phyloP scores from a whole-genome alignment of 768 basidiomycete species.

The Clathrus columnatus region DNA sequence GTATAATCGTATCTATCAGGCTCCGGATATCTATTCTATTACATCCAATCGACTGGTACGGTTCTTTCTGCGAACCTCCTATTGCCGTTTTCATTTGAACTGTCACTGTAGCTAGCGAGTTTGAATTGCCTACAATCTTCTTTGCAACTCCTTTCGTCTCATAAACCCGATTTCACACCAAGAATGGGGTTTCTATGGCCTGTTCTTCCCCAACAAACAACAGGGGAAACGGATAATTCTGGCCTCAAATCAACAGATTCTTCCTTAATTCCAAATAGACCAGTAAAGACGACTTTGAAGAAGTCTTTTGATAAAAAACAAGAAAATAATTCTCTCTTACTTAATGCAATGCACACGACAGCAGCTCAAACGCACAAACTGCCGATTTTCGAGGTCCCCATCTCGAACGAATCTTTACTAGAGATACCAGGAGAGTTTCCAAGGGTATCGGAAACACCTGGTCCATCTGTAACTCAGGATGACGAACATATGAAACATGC shows the following conservation, averaged over 20 bases:
- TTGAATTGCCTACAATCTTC: slow-evolving; percentile 67
- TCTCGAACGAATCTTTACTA: slow-evolving; percentile 16
- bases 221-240: slow-evolving; percentile 13
- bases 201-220: slow-evolving; percentile 33
- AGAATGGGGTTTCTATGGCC: slow-evolving; percentile 83
- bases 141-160: slow-evolving; percentile 59
- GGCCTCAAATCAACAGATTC: neutral
- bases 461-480: slow-evolving; percentile 34
- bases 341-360: slow-evolving; percentile 75
- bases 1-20: slow-evolving; percentile 83
- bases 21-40: slow-evolving; percentile 76
- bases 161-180: slow-evolving; percentile 77
- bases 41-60: slow-evolving; percentile 76
- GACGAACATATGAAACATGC: slow-evolving; percentile 33
- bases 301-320: slow-evolving; percentile 35
- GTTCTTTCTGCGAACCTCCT: neutral
- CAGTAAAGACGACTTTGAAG: slow-evolving; percentile 12
- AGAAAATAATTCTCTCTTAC: slow-evolving; percentile 59
- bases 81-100: neutral
- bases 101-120: slow-evolving; percentile 47
- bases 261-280: neutral
- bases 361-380: slow-evolving; percentile 38
- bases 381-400: neutral
- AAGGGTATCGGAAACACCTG: slow-evolving; percentile 26
- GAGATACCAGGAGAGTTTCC: slow-evolving; percentile 20